These are phyloP conservation scores for Trichoderma atroviride DNA, from an alignment of 2,329 filamentous ascomycete species.

Conservation along the genomic window DNA sequence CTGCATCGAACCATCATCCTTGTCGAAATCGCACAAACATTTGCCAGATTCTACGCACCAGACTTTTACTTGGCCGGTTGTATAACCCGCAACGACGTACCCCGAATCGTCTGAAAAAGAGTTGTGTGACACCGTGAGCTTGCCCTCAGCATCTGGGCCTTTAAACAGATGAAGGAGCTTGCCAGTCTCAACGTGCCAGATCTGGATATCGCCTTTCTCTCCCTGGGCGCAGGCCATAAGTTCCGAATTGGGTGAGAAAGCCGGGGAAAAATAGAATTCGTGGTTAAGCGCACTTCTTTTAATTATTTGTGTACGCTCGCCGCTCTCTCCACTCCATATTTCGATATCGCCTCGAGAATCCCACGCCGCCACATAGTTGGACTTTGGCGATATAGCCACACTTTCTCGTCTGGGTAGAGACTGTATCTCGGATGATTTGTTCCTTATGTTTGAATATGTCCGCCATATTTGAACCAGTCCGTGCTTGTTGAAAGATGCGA, in stretches of 20 bases:
- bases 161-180: background rate
- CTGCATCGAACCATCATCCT: background rate
- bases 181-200: background rate
- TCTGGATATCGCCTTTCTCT: background rate
- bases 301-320: too few relatives aligned
- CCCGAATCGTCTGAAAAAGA: background rate
- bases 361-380: background rate
- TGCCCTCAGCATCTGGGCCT: too few relatives aligned
- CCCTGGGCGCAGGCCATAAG: background rate
- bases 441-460: background rate
- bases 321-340: background rate
- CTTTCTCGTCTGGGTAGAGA: too few relatives aligned
- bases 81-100: background rate
- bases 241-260: background rate
- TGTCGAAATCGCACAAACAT: background rate
- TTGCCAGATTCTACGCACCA: background rate
- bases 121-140: too few relatives aligned
- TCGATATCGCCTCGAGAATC: background rate
- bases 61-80: accelerated
- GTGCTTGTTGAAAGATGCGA: background rate
- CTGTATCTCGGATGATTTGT: too few relatives aligned
- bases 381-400: background rate
- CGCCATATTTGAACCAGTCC: background rate
- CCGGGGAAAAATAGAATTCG: too few relatives aligned
- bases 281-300: too few relatives aligned